These are phyloP conservation scores for Arachnopeziza araneosa DNA, from an alignment of 2,329 filamentous ascomycete genomes.

Conservation along the genomic window DNA sequence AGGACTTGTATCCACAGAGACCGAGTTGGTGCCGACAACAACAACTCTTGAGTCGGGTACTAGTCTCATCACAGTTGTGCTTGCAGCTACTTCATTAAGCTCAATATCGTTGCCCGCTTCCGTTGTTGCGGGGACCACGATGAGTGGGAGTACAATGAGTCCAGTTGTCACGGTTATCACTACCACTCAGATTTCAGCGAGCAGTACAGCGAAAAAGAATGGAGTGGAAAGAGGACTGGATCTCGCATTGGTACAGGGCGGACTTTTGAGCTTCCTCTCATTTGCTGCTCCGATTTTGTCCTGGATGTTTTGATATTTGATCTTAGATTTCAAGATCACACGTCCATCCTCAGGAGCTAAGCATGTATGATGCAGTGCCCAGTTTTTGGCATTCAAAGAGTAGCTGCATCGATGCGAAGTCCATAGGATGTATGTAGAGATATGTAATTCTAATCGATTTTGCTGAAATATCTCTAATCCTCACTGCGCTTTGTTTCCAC, in stretches of 20 bases:
- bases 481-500: slow-evolving; percentile 4
- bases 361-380: neutral
- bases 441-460: neutral
- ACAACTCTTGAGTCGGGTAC: slow-evolving; percentile 1
- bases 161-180: neutral
- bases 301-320: neutral
- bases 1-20: neutral
- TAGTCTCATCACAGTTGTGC: neutral
- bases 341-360: neutral
- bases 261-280: neutral
- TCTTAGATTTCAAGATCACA: neutral
- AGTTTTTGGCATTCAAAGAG: neutral
- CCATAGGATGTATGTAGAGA: neutral
- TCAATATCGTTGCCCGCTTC: neutral
- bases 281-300: neutral
- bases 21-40: neutral
- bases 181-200: neutral
- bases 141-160: slow-evolving; percentile 1
- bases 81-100: neutral
- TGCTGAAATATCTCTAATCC: neutral
- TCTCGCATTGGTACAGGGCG: neutral
- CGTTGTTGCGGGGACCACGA: neutral
- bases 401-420: neutral
- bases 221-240: neutral
- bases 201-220: slow-evolving; percentile 3